Base-by-base conservation (phyloP, 164 flowering plant genomes). In the Tetrastigma voinierianum region DNA sequence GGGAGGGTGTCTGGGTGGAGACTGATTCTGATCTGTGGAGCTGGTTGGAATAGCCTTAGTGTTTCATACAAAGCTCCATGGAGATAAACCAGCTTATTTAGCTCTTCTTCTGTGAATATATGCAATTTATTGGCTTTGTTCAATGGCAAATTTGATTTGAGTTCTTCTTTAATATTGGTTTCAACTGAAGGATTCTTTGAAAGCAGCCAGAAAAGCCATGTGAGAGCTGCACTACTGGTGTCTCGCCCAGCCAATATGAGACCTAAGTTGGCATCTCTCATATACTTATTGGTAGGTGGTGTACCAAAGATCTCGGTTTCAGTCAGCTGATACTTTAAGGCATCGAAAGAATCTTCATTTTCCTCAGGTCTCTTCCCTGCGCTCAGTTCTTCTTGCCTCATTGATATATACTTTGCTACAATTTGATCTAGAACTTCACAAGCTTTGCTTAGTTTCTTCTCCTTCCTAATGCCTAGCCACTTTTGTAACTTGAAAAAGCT, bases 161-260 rank as follows among this genome's bases (percentile, higher is more conserved):
- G 66, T 44, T 81, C 86, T 60, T 81, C 77, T 18, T 48, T 49
- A 43, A 84, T 71, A 65, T 76, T 81, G 46, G 55, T 43, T 65
- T 73, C 81, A 0, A 69, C 77, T 1, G 2, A 18, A 0, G 86
- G 84, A 65, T 82, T 69, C 8, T 60, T 75, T 5, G 77, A 58
- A 10, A 86, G 59, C 15, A 75, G 64, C 76, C 75, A 76, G 56
- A 84, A 75, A 52, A 86, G 75, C 90, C 87, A 86, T 24, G 80
- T 62, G 45, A 84, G 79, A 15, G 73, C 76, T 1, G 76, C 6
- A 12, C 77, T 69, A 5, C 73, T 64, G 7, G 83, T 77, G 70
- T 83, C 90, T 5, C 68, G 53, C 9, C 84, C 88, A 0, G 87
- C 90, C 0, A 61, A 10, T 21, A 81, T 23, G 43, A 81, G 72